Evolutionary conservation across 148 eudicot species (phyloP).

Genomic region (Rheum nobile): DNA sequence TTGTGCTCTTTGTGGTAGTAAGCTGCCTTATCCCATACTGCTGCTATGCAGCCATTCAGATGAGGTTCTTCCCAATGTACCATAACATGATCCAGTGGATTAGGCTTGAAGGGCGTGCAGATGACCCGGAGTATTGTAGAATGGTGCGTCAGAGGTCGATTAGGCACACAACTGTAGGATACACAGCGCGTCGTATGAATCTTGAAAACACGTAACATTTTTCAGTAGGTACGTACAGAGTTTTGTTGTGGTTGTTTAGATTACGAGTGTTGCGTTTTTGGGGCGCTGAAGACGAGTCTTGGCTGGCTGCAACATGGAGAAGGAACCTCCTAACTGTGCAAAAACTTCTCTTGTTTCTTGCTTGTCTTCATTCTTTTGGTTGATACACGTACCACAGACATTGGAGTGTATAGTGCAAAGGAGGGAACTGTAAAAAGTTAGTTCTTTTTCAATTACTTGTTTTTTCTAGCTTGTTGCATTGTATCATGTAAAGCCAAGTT

Average conservation of each 20-base stretch:
- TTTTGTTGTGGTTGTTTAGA: not conserved
- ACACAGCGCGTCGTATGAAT: slow-evolving; percentile 2
- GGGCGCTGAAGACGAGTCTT: no score
- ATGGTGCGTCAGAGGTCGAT: slow-evolving; percentile 60
- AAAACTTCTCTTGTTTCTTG: not conserved
- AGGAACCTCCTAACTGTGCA: not conserved
- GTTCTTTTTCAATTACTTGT: not conserved
- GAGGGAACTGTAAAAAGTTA: not conserved
- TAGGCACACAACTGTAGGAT: slow-evolving; percentile 52
- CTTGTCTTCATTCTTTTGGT: not conserved
- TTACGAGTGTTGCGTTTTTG: no score
- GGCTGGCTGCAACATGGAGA: not conserved
- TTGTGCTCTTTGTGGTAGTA: slow-evolving; percentile 43
- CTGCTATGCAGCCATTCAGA: slow-evolving; percentile 44
- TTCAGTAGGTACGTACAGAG: no score
- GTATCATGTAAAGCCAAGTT: not conserved
- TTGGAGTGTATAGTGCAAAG: slow-evolving; percentile 1
- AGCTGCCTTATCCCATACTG: slow-evolving; percentile 62
- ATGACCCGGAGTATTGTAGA: slow-evolving; percentile 61
- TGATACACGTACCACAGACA: not conserved
- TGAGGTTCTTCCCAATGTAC: slow-evolving; percentile 80
- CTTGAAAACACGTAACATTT: not conserved
- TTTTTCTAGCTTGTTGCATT: not conserved
- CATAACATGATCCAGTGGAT: slow-evolving; percentile 84
- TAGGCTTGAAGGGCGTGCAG: slow-evolving; percentile 44